phyloP scores from a whole-genome alignment of 192 early-diverging fungal genomes.

The Physocladia obscura region DNA sequence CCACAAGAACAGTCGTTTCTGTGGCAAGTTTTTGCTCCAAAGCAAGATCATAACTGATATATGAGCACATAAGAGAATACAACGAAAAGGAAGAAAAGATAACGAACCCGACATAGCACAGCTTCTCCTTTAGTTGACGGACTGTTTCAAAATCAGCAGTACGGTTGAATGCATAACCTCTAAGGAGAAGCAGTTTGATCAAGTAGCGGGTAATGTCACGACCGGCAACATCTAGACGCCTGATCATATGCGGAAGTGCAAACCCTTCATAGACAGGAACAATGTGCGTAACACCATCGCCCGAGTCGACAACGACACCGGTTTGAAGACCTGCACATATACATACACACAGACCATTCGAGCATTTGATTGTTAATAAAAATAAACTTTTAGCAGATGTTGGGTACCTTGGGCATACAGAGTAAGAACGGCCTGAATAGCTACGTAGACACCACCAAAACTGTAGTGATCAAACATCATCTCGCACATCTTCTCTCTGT shows the following conservation, averaged over 20 bases:
- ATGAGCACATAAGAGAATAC: constrained; percentile 7
- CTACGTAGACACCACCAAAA: constrained; percentile 88
- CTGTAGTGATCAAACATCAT: constrained; percentile 97
- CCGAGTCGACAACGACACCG: constrained; percentile 97
- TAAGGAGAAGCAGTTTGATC: constrained; percentile 90
- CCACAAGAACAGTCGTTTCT: constrained; percentile 95
- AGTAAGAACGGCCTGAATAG: constrained; percentile 96
- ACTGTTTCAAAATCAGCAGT: constrained; percentile 99
- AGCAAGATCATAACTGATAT: constrained; percentile 84
- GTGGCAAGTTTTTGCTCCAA: constrained; percentile 91
- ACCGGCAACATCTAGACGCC: constrained; percentile 92
- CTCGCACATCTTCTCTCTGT: constrained; percentile 90
- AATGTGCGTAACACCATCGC: constrained; percentile 98
- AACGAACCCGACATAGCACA: constrained; percentile 90
- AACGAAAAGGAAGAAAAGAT: constrained; percentile 1
- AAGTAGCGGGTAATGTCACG: constrained; percentile 94
- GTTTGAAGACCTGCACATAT: constrained; percentile 73
- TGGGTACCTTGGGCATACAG: constrained; percentile 92
- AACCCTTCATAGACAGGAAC: constrained; percentile 98
- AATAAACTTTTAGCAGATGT: not conserved
- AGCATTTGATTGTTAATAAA: not conserved
- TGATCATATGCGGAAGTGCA: constrained; percentile 83
- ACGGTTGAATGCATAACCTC: constrained; percentile 95
- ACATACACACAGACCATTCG: not conserved
- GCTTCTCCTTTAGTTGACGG: constrained; percentile 95